phyloP scores from a whole-genome alignment of 495 filamentous ascomycete species.

The Glonium stellatum region DNA sequence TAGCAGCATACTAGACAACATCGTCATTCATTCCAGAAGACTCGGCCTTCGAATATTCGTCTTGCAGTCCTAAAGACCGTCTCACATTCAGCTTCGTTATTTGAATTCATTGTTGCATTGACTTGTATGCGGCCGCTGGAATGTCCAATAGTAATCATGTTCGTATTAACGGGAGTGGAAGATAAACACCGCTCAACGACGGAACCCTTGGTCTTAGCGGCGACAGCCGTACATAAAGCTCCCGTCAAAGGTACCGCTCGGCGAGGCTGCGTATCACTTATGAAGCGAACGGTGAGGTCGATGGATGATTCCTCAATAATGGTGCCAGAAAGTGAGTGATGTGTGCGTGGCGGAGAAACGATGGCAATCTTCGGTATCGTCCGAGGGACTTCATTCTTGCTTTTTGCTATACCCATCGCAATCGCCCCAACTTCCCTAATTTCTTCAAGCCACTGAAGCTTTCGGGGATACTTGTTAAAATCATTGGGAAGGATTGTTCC shows the following conservation, averaged over 20 bases:
- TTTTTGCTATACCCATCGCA: conserved; percentile 54
- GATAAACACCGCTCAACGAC: conserved; percentile 19
- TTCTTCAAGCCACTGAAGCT: conserved; percentile 50
- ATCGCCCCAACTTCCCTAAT: conserved; percentile 55
- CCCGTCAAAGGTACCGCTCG: conserved; percentile 57
- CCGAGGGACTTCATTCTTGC: conserved; percentile 41
- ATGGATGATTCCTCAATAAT: conserved; percentile 16
- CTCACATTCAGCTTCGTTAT: conserved; percentile 40
- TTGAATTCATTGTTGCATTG: conserved; percentile 40
- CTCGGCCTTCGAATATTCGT: conserved; percentile 50
- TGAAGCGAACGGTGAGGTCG: conserved; percentile 27
- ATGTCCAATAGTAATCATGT: conserved; percentile 51
- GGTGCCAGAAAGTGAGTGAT: conserved; percentile 32
- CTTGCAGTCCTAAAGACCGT: conserved; percentile 50
- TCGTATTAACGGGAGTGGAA: conserved; percentile 28
- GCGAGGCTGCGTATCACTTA: conserved; percentile 54
- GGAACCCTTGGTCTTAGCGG: conserved; percentile 42
- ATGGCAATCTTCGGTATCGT: conserved; percentile 63
- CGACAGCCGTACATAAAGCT: conserved; percentile 55
- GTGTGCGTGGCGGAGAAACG: conserved; percentile 45
- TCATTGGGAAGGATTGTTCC: conserved; percentile 48
- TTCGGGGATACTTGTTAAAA: conserved; percentile 41
- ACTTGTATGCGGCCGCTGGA: conserved; percentile 55
- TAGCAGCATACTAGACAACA: too few species aligned
- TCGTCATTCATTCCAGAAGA: conserved; percentile 41